Conservation (phyloP, 2,329 filamentous ascomycete species). For the Chaetomiaceae sp. region DNA sequence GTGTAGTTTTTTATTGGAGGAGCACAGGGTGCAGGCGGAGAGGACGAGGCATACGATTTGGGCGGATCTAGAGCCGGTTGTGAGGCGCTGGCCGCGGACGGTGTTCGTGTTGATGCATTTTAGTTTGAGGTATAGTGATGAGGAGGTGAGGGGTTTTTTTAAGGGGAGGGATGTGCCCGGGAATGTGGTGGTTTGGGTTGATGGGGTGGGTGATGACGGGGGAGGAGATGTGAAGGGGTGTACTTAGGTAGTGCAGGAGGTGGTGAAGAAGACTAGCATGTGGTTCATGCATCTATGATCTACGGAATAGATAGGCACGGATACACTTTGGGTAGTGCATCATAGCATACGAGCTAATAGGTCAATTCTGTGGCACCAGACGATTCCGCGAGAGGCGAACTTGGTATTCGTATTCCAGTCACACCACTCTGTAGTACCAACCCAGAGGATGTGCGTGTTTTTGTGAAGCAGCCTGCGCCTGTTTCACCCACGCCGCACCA, state of each 20-base stretch:
- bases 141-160: constrained; percentile 38
- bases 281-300: no score
- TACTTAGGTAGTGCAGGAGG: background rate
- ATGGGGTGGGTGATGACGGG: constrained; percentile 25
- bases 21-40: constrained; percentile 38
- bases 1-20: constrained; percentile 41
- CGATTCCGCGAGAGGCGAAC: no score
- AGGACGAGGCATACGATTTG: constrained; percentile 44
- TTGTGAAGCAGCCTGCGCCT: no score
- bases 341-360: no score
- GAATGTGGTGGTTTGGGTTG: constrained; percentile 44
- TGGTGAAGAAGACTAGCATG: no score
- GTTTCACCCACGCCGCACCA: no score
- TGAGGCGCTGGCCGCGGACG: constrained; percentile 37
- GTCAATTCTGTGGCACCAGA: no score
- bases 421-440: no score
- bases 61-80: constrained; percentile 39
- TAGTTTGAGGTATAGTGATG: constrained; percentile 39
- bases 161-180: constrained; percentile 30
- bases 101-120: constrained; percentile 44
- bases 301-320: no score
- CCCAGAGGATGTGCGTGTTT: no score
- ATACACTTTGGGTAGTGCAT: no score
- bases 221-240: background rate
- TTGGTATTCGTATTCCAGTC: no score